These are phyloP conservation scores for Spergularia marina DNA, from an alignment of 148 eudicot species.

Conservation along the genomic window DNA sequence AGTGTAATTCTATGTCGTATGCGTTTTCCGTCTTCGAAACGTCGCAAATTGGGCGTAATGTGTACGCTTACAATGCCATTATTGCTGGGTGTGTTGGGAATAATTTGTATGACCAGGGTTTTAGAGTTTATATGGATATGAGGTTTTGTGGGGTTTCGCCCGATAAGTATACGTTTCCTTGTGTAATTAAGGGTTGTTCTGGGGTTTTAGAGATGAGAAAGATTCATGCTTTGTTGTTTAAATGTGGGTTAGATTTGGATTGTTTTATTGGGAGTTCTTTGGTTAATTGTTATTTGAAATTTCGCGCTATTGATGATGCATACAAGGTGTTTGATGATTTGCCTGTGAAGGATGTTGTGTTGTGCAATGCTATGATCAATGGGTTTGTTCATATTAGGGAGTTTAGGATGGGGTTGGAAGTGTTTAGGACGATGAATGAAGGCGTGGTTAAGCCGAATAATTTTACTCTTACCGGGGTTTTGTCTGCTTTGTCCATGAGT, in stretches of 20 bases:
- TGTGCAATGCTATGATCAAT: slow-evolving; percentile 74
- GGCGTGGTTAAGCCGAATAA: slow-evolving; percentile 34
- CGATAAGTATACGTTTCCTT: slow-evolving; percentile 69
- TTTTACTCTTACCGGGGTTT: slow-evolving; percentile 54
- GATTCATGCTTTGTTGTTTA: slow-evolving; percentile 66
- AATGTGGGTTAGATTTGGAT: slow-evolving; percentile 53
- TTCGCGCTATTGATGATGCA: slow-evolving; percentile 37
- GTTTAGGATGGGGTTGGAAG: slow-evolving; percentile 39
- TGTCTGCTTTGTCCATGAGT: slow-evolving; percentile 47
- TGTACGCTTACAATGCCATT: slow-evolving; percentile 54
- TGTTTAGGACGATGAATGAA: slow-evolving; percentile 45
- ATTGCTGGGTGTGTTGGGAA: slow-evolving; percentile 51
- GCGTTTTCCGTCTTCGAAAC: slow-evolving; percentile 45
- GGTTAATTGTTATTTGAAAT: slow-evolving; percentile 51
- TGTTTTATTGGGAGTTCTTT: slow-evolving; percentile 57
- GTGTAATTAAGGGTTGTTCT: slow-evolving; percentile 54
- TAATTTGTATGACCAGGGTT: slow-evolving; percentile 31
- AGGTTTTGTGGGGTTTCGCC: slow-evolving; percentile 37
- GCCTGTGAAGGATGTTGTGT: slow-evolving; percentile 49
- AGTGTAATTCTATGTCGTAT: slow-evolving; percentile 43
- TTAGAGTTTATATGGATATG: slow-evolving; percentile 43
- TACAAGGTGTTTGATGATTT: slow-evolving; percentile 49
- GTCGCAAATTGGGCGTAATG: slow-evolving; percentile 31
- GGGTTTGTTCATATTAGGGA: slow-evolving; percentile 64
- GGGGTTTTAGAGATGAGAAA: slow-evolving; percentile 37